phyloP scores from a whole-genome alignment of 768 basidiomycete genomes.

The Trametes cinnabarina region DNA sequence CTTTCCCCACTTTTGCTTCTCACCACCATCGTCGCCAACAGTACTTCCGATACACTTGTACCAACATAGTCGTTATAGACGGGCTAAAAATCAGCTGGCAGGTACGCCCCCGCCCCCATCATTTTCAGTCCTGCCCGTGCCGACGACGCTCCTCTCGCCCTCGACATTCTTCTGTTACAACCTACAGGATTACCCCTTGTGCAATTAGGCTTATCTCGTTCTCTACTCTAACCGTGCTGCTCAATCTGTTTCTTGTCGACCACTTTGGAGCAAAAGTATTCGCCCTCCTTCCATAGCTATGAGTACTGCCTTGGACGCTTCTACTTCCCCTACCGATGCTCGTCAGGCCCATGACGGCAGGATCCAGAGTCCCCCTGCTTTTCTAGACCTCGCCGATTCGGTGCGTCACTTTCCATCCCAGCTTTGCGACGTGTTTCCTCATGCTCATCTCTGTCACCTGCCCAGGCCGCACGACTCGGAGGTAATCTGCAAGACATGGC shows the following conservation, averaged over 20 bases:
- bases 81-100: slow-evolving; percentile 73
- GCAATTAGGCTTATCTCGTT: slow-evolving; percentile 53
- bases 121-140: slow-evolving; percentile 21
- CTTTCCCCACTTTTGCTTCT: not conserved
- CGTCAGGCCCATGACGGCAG: slow-evolving; percentile 62
- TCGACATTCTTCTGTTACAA: slow-evolving; percentile 5
- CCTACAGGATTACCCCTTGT: slow-evolving; percentile 58
- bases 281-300: slow-evolving; percentile 52
- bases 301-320: slow-evolving; percentile 68
- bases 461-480: slow-evolving; percentile 76
- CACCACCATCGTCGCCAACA: slow-evolving; percentile 15
- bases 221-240: slow-evolving; percentile 45
- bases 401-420: slow-evolving; percentile 47
- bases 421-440: slow-evolving; percentile 11
- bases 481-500: slow-evolving; percentile 86
- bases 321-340: slow-evolving; percentile 73
- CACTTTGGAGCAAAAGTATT: slow-evolving; percentile 52
- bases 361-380: slow-evolving; percentile 88
- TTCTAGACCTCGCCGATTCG: slow-evolving; percentile 91
- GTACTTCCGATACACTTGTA: slow-evolving; percentile 68
- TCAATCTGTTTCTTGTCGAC: slow-evolving; percentile 54
- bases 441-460: slow-evolving; percentile 17
- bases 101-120: slow-evolving; percentile 38
- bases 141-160: slow-evolving; percentile 25
- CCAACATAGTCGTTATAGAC: slow-evolving; percentile 72